These are phyloP conservation scores for Nannochloris sp. DNA, from an alignment of 139 green algal species.

Conservation along the genomic window DNA sequence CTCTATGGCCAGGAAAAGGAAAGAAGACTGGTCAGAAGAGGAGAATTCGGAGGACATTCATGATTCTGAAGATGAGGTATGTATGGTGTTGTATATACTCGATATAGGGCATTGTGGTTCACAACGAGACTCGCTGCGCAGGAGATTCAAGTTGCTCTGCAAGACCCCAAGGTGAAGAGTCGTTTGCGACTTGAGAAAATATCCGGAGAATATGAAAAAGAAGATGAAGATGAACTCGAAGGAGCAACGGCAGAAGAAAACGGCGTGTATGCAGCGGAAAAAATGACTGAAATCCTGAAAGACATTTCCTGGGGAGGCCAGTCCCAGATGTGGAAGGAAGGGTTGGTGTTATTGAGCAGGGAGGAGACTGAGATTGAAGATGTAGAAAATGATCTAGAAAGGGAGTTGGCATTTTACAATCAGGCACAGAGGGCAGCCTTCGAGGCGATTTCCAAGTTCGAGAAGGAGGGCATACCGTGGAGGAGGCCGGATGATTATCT, in stretches of 20 bases:
- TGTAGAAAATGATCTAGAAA: constrained; percentile 80
- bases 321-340: not conserved
- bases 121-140: no score
- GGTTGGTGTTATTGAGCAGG: not conserved
- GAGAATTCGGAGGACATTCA: no score
- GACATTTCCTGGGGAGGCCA: not conserved
- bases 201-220: no score
- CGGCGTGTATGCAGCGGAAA: not conserved
- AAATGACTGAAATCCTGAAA: not conserved
- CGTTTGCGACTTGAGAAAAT: no score
- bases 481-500: constrained; percentile 88
- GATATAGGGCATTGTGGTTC: no score
- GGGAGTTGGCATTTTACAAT: constrained; percentile 93
- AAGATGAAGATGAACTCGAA: no score
- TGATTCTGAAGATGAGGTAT: no score
- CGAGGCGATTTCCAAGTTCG: constrained; percentile 55
- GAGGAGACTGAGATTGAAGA: constrained; percentile 16
- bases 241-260: not conserved
- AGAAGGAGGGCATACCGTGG: constrained; percentile 55
- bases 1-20: no score
- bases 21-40: no score
- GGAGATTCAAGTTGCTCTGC: no score
- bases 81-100: no score
- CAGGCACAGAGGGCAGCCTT: constrained; percentile 63
- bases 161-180: no score